These are phyloP conservation scores for Prunus kanzakura DNA, from an alignment of 306 rosid species.

Conservation along the genomic window DNA sequence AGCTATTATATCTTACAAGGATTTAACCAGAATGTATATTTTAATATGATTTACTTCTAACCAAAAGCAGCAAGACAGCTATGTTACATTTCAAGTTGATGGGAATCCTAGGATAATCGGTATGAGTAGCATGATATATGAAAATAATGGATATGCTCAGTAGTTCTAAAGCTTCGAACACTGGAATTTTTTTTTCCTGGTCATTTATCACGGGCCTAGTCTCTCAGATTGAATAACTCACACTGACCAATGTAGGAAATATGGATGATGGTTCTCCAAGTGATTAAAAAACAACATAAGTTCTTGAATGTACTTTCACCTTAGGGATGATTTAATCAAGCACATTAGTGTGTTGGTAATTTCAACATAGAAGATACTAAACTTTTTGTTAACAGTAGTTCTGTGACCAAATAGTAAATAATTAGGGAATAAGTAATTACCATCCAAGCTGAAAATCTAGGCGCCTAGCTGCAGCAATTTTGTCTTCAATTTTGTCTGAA, in stretches of 20 bases:
- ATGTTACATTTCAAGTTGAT: not conserved
- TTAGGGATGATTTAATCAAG: not conserved
- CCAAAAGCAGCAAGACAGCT: not conserved
- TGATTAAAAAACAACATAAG: not conserved
- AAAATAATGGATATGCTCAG: not conserved
- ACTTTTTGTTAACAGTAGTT: not conserved
- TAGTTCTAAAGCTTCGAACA: not conserved
- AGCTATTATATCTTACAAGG: not conserved
- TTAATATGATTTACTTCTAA: not conserved
- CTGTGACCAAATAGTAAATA: not conserved
- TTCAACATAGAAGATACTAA: not conserved
- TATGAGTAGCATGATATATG: not conserved
- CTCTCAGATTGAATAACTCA: not conserved
- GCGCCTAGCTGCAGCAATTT: conserved; percentile 76
- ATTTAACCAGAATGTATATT: not conserved
- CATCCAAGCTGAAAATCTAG: conserved; percentile 94
- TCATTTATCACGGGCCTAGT: conserved; percentile 12
- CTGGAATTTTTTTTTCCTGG: not conserved
- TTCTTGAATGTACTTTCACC: not conserved
- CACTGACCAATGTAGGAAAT: not conserved
- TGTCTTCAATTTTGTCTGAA: conserved; percentile 69
- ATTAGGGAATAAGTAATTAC: conserved; percentile 33
- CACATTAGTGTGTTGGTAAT: not conserved
- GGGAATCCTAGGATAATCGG: not conserved
- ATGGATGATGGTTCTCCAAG: not conserved